Base-by-base conservation (phyloP, 2,329 filamentous ascomycete species). In the Trichoderma sp. region DNA sequence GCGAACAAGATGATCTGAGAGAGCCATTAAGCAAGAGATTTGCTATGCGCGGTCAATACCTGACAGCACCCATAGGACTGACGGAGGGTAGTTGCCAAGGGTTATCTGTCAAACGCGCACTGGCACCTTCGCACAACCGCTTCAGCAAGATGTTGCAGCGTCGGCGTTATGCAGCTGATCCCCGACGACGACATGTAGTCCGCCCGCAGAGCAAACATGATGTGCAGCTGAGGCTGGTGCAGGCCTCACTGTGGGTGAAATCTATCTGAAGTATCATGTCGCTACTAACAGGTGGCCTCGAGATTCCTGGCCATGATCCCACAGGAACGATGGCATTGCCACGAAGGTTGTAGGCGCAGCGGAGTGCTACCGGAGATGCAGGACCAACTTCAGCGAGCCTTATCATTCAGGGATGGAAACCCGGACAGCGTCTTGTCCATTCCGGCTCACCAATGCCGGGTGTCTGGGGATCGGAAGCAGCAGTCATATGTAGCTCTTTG, bases 301-400 rank as follows among this genome's bases (percentile, higher is more conserved):
- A 55, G 19, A 55, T 43, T 55, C 6, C 24, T 15, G 10, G 52
- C 34, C 34, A 28, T 50, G 26, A 51, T 43, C 21, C 50, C 28
- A 7, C 15, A 57, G 28, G 17, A 45, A 51, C 17, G 21, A 21
- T n/a, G 45, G 17, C 34, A 34, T 47, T 44, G n/a, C 26, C 54
- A 34, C 30, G 30, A 34, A 0, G 28, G 30, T 34, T 34, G 54
- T 28, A 44, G 43, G 26, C 14, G 30, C 9, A 24, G 47, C 34
- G 45, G 30, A 51, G 57, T 19, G 43, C 30, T 48, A 48, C 50
- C 60, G 50, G 60, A 55, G 30, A 56, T 56, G 41, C 51, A 39
- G 43, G 28, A 26, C 51, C 21, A 56, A 54, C 41, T 56, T 14
- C 17, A 50, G 52, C 57, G 51, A 60, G 57, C 30, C 30, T 24